These are phyloP conservation scores for Filosporella fistucella DNA, from an alignment of 495 filamentous ascomycete species.

Conservation along the genomic window DNA sequence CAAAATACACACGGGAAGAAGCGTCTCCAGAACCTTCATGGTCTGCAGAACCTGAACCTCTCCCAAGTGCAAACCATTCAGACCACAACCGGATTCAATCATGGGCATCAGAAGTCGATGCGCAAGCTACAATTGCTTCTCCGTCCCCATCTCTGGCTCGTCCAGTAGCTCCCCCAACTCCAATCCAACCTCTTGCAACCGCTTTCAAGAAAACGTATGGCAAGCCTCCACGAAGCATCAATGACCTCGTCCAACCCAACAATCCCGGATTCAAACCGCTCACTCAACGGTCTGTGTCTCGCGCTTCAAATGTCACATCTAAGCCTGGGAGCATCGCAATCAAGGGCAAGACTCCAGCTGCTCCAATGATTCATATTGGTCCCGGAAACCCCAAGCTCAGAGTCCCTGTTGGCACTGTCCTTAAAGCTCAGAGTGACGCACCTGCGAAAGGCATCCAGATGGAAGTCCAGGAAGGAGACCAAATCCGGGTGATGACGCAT, in stretches of 20 bases:
- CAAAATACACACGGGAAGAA: conserved; percentile 7
- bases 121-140: neutral
- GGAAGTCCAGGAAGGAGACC: conserved; percentile 17
- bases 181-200: neutral
- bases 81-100: conserved; percentile 11
- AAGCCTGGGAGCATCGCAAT: neutral
- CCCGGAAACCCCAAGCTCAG: neutral
- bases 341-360: too few species aligned
- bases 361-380: too few species aligned
- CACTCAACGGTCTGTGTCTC: conserved; percentile 5
- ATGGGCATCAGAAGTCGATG: conserved; percentile 13
- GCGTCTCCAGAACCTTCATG: neutral
- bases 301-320: neutral
- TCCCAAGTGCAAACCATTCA: neutral
- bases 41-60: neutral
- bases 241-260: conserved; percentile 20
- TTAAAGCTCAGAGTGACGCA: conserved; percentile 13
- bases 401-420: conserved; percentile 7
- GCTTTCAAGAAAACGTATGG: conserved; percentile 13
- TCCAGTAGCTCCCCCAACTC: neutral
- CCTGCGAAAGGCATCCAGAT: neutral
- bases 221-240: conserved; percentile 2
- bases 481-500: conserved; percentile 18
- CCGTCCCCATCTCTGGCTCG: neutral
- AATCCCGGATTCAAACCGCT: conserved; percentile 10